A percentile compares a stretch with the other conserved stretches of the same genome.
Evolutionary conservation across 164 flowering plant genomes (phyloP).

Genomic region (Piper longum): DNA sequence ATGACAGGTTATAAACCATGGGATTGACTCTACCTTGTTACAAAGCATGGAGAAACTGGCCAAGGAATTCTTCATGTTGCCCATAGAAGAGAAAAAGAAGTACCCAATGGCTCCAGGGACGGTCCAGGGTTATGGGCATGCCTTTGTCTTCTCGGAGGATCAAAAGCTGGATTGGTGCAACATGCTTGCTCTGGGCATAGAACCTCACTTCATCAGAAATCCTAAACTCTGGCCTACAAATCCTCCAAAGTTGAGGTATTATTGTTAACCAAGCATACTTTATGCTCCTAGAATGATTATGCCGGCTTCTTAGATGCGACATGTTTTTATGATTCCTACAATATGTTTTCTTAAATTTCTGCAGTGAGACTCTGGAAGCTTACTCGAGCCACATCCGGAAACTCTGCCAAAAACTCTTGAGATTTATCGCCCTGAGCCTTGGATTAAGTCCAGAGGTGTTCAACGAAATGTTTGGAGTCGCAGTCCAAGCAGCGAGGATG

Average conservation of each 20-base stretch:
- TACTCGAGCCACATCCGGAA: constrained; percentile 51
- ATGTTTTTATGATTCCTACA: not conserved
- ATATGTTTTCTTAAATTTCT: not conserved
- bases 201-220: constrained; percentile 18
- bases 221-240: constrained; percentile 39
- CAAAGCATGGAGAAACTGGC: constrained; percentile 50
- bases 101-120: constrained; percentile 80
- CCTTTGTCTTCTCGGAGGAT: constrained; percentile 82
- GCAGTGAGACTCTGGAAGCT: constrained; percentile 51
- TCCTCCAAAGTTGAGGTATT: constrained; percentile 58
- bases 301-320: not conserved
- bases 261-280: not conserved
- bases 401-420: constrained; percentile 43
- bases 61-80: constrained; percentile 66
- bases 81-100: constrained; percentile 68
- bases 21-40: constrained; percentile 34
- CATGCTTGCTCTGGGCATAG: constrained; percentile 79
- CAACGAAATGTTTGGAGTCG: constrained; percentile 60
- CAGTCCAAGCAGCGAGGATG: constrained; percentile 89
- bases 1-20: constrained; percentile 70
- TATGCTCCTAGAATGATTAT: not conserved
- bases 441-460: constrained; percentile 33
- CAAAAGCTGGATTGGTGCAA: constrained; percentile 95
- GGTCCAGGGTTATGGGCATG: constrained; percentile 87
- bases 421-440: constrained; percentile 48